Evolutionary conservation across 345 rosid genomes (phyloP), one percentile per base, ranked within the genome.

Genomic region (Nephelium lappaceum): DNA sequence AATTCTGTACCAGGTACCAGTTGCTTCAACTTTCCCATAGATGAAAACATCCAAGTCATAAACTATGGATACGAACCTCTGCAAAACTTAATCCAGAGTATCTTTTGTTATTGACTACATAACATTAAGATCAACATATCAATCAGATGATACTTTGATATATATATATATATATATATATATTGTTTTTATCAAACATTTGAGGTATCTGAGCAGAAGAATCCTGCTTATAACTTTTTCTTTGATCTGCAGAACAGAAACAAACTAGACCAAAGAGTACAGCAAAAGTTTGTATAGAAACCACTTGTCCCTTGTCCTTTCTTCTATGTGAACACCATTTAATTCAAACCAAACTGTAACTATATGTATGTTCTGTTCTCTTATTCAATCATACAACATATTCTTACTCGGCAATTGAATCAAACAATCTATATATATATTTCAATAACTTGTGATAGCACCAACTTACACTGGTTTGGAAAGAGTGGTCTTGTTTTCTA

Each of bases 1-100:
- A 82, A 69, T 74, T 41, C 82, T 91, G 2, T 88, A 83, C 65
- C 93, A 89, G 95, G 95, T 88, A 87, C 67, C 65, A 10, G 5
- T 11, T 65, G 24, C 63, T 65, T 75, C 53, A 57, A 36, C 42
- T 57, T 41, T 36, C 67, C 21, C 51, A 53, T 60, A 11, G 62
- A 45, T 68, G 65, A 79, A 58, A 31, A 8, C 25, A 2, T 36
- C 2, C 36, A 1, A 31, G 36, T 31, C 36, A 31, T 31, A 31
- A 31, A 31, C 2, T 38, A 19, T 11, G 60, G 47, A 27, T 51
- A 31, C 36, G 3, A 31, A 31, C 36, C 36, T 31, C 36, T 67
- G 66, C n/a, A 49, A 11, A 66, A n/a, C 25, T 23, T 18, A 51
- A 58, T 24, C 42, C 69, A 24, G 63, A 61, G 67, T 55, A 71